Evolutionary conservation across 768 basidiomycete genomes (phyloP).

Genomic region (Mycena pura): DNA sequence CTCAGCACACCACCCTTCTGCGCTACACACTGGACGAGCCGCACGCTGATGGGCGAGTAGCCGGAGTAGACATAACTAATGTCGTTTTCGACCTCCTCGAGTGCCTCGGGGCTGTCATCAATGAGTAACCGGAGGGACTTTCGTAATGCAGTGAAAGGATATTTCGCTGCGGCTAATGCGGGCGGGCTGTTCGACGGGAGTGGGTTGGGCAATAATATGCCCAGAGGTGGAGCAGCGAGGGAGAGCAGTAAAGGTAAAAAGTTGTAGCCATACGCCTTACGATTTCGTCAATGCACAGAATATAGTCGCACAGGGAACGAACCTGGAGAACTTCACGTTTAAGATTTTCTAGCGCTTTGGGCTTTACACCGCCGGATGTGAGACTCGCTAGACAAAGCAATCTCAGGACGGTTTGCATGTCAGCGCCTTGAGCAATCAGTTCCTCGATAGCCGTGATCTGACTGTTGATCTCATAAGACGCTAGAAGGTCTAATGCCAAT

Average conservation of each 20-base stretch:
- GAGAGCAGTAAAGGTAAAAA: slow-evolving; percentile 72
- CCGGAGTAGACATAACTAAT: slow-evolving; percentile 97
- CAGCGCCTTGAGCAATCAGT: slow-evolving; percentile 85
- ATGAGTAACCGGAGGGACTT: slow-evolving; percentile 92
- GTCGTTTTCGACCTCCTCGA: slow-evolving; percentile 89
- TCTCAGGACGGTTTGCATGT: slow-evolving; percentile 79
- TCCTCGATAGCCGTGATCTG: slow-evolving; percentile 92
- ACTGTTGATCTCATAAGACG: slow-evolving; percentile 82
- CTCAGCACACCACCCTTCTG: slow-evolving; percentile 91
- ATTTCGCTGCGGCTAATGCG: slow-evolving; percentile 55
- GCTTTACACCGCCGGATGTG: slow-evolving; percentile 85
- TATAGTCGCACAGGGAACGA: slow-evolving; percentile 27
- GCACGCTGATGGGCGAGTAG: slow-evolving; percentile 91
- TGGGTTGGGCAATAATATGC: slow-evolving; percentile 71
- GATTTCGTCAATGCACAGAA: slow-evolving; percentile 27
- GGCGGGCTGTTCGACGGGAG: slow-evolving; percentile 58
- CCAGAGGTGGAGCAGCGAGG: slow-evolving; percentile 68
- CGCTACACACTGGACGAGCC: slow-evolving; percentile 91
- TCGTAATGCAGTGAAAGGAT: slow-evolving; percentile 74
- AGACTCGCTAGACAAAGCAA: slow-evolving; percentile 88
- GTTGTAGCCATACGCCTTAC: slow-evolving; percentile 79
- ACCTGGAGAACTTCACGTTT: slow-evolving; percentile 92
- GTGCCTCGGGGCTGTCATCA: slow-evolving; percentile 79
- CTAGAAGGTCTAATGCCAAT: slow-evolving; percentile 80
- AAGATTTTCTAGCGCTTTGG: slow-evolving; percentile 83